Conservation (phyloP, 23 red algal genomes). For the Gracilaria vermiculophylla region DNA sequence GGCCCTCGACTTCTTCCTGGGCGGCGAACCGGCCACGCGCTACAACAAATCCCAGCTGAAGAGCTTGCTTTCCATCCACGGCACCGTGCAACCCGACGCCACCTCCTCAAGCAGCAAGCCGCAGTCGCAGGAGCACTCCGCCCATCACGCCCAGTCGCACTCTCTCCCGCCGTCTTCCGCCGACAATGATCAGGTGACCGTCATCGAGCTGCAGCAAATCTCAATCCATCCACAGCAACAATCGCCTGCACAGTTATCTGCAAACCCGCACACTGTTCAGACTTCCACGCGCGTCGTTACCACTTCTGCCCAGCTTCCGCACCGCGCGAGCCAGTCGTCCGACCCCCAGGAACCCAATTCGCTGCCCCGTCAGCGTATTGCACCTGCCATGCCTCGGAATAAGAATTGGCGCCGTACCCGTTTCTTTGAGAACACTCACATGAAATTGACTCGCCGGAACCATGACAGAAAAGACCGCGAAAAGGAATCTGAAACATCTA, state of each 20-base stretch:
- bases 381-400: background rate
- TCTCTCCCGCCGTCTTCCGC: background rate
- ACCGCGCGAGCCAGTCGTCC: background rate
- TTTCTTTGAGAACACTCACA: background rate
- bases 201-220: constrained; percentile 54
- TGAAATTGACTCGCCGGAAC: background rate
- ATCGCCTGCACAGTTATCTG: background rate
- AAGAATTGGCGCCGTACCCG: background rate
- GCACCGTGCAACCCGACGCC: constrained; percentile 1
- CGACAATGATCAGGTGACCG: background rate
- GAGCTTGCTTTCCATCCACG: constrained; percentile 91
- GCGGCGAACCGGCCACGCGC: constrained; percentile 76
- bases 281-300: background rate
- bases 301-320: background rate
- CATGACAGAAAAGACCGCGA: constrained; percentile 43
- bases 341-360: background rate
- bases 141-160: background rate
- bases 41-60: constrained; percentile 92
- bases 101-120: constrained; percentile 25
- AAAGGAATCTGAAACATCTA: constrained; percentile 1
- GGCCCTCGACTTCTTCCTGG: constrained; percentile 84
- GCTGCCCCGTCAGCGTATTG: background rate
- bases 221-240: background rate
- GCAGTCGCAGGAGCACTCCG: background rate
- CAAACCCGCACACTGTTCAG: background rate